Evolutionary conservation across 768 basidiomycete species (phyloP).

Genomic region (Boletus rufocinnamomeus): DNA sequence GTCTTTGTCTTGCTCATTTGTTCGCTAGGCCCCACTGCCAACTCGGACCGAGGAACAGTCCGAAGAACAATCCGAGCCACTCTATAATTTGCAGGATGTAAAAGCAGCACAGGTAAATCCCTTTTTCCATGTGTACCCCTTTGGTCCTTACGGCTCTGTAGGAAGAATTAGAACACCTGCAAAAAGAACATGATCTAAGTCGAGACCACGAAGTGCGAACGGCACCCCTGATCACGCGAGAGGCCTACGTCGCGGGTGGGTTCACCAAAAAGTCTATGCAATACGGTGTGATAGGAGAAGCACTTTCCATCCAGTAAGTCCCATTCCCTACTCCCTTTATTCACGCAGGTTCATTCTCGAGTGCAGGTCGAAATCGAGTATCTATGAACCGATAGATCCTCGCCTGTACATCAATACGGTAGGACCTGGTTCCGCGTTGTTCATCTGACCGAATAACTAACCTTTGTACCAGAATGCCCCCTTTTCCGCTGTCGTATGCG

Average conservation of each 20-base stretch:
- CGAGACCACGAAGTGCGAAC: slow-evolving; percentile 38
- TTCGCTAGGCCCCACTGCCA: not conserved
- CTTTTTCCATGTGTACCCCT: not conserved
- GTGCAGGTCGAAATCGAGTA: slow-evolving; percentile 32
- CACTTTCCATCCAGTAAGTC: slow-evolving; percentile 32
- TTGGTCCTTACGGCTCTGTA: not conserved
- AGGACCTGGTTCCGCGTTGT: slow-evolving; percentile 10
- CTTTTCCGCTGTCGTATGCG: slow-evolving; percentile 68
- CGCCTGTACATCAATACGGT: slow-evolving; percentile 68
- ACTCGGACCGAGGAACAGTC: not conserved
- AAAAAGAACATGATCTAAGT: slow-evolving; percentile 7
- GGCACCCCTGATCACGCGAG: slow-evolving; percentile 50
- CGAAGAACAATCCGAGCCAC: not conserved
- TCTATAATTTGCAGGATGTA: slow-evolving; percentile 13
- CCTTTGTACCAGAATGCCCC: slow-evolving; percentile 55
- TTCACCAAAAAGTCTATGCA: slow-evolving; percentile 39
- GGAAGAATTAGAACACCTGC: slow-evolving; percentile 14
- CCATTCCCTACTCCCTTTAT: not conserved
- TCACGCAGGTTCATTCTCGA: not conserved
- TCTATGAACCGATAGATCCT: slow-evolving; percentile 41
- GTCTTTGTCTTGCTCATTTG: not conserved
- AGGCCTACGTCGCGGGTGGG: slow-evolving; percentile 38
- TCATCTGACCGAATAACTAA: not conserved
- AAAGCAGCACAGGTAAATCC: not conserved
- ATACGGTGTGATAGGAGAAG: slow-evolving; percentile 58